phyloP scores from a whole-genome alignment of 345 rosid genomes.

The Lepidium didymum region DNA sequence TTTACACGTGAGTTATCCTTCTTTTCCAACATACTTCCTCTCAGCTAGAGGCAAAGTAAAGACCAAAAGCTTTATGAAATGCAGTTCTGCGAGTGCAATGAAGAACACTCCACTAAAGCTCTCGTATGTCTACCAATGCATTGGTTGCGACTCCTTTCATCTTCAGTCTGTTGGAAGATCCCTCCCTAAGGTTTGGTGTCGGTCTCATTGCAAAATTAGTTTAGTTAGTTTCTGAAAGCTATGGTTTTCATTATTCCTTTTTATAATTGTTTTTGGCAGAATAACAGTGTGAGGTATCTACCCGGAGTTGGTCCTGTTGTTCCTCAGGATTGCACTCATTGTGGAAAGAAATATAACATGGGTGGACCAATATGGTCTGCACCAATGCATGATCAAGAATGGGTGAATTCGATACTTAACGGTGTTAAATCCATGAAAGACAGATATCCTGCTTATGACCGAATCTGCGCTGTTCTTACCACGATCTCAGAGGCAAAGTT shows the following conservation, averaged over 20 bases:
- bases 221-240: not conserved
- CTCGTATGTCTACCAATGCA: slow-evolving; percentile 94
- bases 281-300: slow-evolving; percentile 73
- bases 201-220: not conserved
- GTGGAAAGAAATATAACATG: slow-evolving; percentile 95
- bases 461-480: slow-evolving; percentile 81
- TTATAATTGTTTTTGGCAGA: slow-evolving; percentile 31
- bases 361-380: slow-evolving; percentile 99
- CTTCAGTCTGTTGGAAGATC: slow-evolving; percentile 90
- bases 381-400: slow-evolving; percentile 87
- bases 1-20: slow-evolving; percentile 67
- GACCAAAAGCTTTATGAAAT: slow-evolving; percentile 16
- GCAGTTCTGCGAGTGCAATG: slow-evolving; percentile 98
- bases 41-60: not conserved
- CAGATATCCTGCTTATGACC: slow-evolving; percentile 82
- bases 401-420: slow-evolving; percentile 62
- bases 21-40: not conserved
- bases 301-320: slow-evolving; percentile 94
- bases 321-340: slow-evolving; percentile 83
- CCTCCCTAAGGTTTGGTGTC: slow-evolving; percentile 59
- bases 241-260: not conserved
- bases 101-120: slow-evolving; percentile 98
- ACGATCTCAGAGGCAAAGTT: slow-evolving; percentile 72
- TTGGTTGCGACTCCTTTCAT: slow-evolving; percentile 96
- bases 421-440: slow-evolving; percentile 72